A percentile compares a stretch with the other conserved stretches of the same genome.
Conservation (phyloP, 2,329 filamentous ascomycete genomes). For the Verticillium albo-atrum region DNA sequence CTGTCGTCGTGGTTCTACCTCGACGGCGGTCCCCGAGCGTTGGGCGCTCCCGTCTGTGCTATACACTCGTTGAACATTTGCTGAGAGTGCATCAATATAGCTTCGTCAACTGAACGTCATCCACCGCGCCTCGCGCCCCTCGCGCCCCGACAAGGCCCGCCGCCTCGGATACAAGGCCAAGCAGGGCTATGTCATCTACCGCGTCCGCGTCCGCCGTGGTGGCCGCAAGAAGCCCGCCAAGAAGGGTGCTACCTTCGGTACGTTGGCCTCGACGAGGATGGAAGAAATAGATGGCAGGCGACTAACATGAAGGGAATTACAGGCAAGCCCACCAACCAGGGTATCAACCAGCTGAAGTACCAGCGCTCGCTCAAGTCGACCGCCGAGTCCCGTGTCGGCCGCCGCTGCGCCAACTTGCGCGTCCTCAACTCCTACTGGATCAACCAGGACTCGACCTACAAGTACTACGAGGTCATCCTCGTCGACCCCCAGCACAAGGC, state of each 20-base stretch:
- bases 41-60: conserved; percentile 54
- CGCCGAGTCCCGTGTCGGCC: conserved; percentile 99
- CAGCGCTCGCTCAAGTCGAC: conserved; percentile 97
- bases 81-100: conserved; percentile 99
- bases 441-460: conserved; percentile 99
- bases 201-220: conserved; percentile 95
- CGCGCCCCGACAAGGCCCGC: conserved; percentile 99
- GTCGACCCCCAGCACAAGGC: conserved; percentile 99
- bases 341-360: conserved; percentile 99
- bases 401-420: conserved; percentile 97
- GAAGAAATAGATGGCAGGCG: neutral
- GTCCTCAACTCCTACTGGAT: conserved; percentile 99
- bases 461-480: conserved; percentile 99
- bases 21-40: neutral
- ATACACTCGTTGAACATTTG: conserved; percentile 99
- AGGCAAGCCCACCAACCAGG: conserved; percentile 99
- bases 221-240: conserved; percentile 94
- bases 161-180: conserved; percentile 99
- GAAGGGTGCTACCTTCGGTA: conserved; percentile 99
- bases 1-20: conserved; percentile 9
- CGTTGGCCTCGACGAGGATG: conserved; percentile 28
- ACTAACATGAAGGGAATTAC: conserved; percentile 16
- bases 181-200: conserved; percentile 99
- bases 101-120: conserved; percentile 99
- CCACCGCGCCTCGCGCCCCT: conserved; percentile 97